Conservation (phyloP, 306 rosid species). For the Casuarina equisetifolia region DNA sequence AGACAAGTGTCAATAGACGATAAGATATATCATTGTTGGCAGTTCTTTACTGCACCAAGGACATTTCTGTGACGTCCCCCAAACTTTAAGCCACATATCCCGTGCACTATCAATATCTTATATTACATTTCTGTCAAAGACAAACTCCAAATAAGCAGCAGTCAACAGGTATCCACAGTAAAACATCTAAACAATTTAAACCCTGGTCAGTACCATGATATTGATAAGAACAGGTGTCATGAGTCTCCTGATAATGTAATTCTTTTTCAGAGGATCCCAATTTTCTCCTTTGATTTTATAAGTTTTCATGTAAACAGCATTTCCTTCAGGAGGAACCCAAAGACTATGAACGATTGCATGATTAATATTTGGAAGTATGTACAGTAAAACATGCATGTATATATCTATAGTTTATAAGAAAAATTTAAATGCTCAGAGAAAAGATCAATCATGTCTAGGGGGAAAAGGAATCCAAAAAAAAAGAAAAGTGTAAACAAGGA, state of each 20-base stretch:
- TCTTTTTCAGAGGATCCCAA: neutral
- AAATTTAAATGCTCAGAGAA: neutral
- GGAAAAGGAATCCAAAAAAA: neutral
- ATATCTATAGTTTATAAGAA: neutral
- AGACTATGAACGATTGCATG: neutral
- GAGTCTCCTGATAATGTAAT: neutral
- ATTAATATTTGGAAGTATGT: neutral
- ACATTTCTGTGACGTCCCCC: neutral
- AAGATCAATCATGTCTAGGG: neutral
- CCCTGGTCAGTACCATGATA: neutral
- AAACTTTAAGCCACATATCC: neutral
- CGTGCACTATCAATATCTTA: neutral
- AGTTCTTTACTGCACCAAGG: neutral
- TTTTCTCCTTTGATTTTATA: neutral
- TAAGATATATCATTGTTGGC: neutral
- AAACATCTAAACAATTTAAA: neutral
- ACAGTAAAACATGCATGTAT: neutral
- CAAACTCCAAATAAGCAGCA: neutral
- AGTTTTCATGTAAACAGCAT: neutral
- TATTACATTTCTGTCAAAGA: neutral
- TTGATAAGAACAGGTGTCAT: neutral
- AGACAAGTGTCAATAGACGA: neutral
- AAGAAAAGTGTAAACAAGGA: neutral
- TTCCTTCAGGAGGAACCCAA: neutral
- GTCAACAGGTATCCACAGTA: neutral